phyloP scores from a whole-genome alignment of 2,329 filamentous ascomycete genomes.

The Diplodia sapinea region DNA sequence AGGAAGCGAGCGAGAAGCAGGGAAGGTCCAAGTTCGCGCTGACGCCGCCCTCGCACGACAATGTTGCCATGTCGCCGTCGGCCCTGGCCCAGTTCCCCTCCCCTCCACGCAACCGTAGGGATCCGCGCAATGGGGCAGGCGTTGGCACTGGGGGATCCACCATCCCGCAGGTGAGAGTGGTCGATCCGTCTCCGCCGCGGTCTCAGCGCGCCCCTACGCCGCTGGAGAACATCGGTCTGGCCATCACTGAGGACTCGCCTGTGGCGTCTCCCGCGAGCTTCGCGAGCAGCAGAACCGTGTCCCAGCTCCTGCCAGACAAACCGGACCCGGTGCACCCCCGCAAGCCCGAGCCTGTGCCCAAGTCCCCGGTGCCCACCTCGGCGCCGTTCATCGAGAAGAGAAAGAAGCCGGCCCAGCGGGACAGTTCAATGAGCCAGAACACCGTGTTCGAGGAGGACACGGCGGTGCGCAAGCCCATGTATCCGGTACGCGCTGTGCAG shows the following conservation, averaged over 20 bases:
- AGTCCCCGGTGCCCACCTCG: constrained; percentile 6
- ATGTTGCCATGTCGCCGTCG: constrained; percentile 8
- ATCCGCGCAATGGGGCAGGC: constrained; percentile 30
- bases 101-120: constrained; percentile 22
- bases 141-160: constrained; percentile 23
- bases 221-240: constrained; percentile 46
- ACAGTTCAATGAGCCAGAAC: constrained; percentile 43
- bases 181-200: constrained; percentile 9
- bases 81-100: constrained; percentile 22
- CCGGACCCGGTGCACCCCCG: constrained; percentile 31
- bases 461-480: constrained; percentile 17
- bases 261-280: constrained; percentile 28
- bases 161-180: constrained; percentile 9
- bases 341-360: constrained; percentile 30
- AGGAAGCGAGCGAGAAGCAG: constrained; percentile 32
- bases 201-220: constrained; percentile 31
- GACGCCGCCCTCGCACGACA: constrained; percentile 26
- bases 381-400: constrained; percentile 21
- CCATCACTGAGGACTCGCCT: constrained; percentile 43
- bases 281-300: constrained; percentile 32
- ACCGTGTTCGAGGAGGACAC: constrained; percentile 48
- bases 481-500: constrained; percentile 13
- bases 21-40: neutral
- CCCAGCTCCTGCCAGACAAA: constrained; percentile 38
- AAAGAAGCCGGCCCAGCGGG: constrained; percentile 31